Evolutionary conservation across 352 stramenopile genomes (phyloP), one percentile per base, ranked within the genome.

Genomic region (Globisporangium paroecandrum): DNA sequence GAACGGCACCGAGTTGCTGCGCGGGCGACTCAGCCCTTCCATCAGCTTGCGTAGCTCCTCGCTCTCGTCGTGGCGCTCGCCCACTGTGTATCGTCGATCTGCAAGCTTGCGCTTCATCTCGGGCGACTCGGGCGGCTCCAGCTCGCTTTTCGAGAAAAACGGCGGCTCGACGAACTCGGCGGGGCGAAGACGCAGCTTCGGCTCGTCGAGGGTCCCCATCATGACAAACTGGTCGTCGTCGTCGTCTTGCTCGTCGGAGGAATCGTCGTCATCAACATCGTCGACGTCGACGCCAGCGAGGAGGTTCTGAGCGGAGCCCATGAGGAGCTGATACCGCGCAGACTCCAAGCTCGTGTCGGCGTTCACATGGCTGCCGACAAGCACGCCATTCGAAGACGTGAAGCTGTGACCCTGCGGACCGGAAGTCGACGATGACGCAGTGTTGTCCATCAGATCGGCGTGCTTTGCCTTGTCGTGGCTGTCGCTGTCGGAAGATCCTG

Each of bases 1-100:
- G 61, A 89, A 84, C 4, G 84, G 84, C 22, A 83, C 46, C 38
- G 84, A 92, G 49, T 73, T 85, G 62, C 84, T 92, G 9, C 84
- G 82, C 29, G 81, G 84, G 18, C 82, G 82, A n/a, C 75, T 77
- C 22, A 92, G 73, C 13, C 76, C 78, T 53, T 83, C 80, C 78
- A 89, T 86, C 6, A 90, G 61, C 53, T 81, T 73, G 29, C 81
- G 82, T 9, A 90, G 76, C 53, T 92, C 82, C 4, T 87, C 75
- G 38, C 75, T 82, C 34, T 92, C 81, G 32, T 84, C 77, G 13
- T n/a, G 54, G 3, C 68, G 64, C 8, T 53, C 62, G 24, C 64
- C 64, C 2, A 56, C 63, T n/a, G 58, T 66, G 25, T 69, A 47
- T 7, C 64, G 54, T 27, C 41, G 47, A 24, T 66, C 60, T 5